phyloP scores from a whole-genome alignment of 495 filamentous ascomycete genomes.

The Aspergillus leporis region DNA sequence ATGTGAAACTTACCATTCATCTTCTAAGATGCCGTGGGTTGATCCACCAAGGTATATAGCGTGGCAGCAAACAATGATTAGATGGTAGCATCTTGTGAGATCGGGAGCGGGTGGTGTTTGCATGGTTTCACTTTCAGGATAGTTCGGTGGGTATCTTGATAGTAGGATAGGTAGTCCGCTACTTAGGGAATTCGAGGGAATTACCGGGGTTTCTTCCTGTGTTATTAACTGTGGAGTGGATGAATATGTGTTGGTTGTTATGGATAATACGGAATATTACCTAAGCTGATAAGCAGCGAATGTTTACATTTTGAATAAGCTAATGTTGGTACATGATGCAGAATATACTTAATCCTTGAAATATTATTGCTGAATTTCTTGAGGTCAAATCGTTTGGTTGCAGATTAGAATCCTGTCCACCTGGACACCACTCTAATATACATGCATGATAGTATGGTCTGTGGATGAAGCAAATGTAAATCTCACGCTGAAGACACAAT shows the following conservation, averaged over 20 bases:
- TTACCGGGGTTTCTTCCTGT: too few relatives aligned
- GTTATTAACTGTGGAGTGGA: too few relatives aligned
- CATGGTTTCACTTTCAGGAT: neutral
- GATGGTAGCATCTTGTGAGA: constrained; percentile 32
- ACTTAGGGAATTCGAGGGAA: too few relatives aligned
- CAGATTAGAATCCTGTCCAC: neutral
- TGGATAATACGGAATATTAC: constrained; percentile 3
- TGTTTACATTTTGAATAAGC: neutral
- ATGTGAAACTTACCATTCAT: constrained; percentile 67
- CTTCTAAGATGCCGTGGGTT: constrained; percentile 55
- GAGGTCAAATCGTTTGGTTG: constrained; percentile 2
- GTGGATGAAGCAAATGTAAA: neutral
- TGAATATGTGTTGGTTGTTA: too few relatives aligned
- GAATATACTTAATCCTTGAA: too few relatives aligned
- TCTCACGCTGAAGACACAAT: constrained; percentile 2
- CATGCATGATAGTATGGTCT: neutral
- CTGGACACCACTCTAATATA: neutral
- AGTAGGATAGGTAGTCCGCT: too few relatives aligned
- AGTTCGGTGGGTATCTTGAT: too few relatives aligned
- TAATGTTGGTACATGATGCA: neutral
- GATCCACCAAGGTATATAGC: constrained; percentile 72
- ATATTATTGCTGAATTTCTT: neutral
- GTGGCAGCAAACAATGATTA: constrained; percentile 81
- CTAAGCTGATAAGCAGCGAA: neutral
- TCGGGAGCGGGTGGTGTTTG: neutral